phyloP scores from a whole-genome alignment of 1,139 yeast species.

The Pichia sp. region DNA sequence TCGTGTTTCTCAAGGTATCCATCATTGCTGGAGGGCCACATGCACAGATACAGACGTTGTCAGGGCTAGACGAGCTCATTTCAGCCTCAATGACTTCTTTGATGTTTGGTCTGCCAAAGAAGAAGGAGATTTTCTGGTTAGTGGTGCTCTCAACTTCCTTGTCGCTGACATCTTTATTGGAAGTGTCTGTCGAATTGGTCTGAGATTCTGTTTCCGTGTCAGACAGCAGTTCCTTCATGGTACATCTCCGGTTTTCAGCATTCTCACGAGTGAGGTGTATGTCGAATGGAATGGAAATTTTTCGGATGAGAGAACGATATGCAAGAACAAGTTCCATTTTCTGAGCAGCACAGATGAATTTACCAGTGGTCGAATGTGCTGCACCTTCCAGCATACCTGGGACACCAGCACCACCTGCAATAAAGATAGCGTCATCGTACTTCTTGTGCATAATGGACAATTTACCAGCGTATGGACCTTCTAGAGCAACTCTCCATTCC shows the following conservation, averaged over 20 bases:
- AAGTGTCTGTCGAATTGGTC: slow-evolving; percentile 6
- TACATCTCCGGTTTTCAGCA: neutral
- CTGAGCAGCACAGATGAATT: slow-evolving; percentile 18
- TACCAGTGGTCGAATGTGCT: slow-evolving; percentile 23
- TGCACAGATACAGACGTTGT: slow-evolving; percentile 38
- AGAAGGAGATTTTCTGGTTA: slow-evolving; percentile 20
- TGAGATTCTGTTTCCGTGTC: slow-evolving; percentile 3
- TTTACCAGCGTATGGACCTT: slow-evolving; percentile 59
- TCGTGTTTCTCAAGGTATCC: slow-evolving; percentile 33
- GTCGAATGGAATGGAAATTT: slow-evolving; percentile 11
- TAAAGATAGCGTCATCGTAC: slow-evolving; percentile 50
- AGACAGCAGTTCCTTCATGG: neutral
- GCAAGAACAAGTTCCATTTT: slow-evolving; percentile 7
- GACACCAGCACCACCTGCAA: slow-evolving; percentile 62
- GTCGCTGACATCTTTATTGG: slow-evolving; percentile 3
- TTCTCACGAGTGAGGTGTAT: slow-evolving; percentile 18
- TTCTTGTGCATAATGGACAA: slow-evolving; percentile 30
- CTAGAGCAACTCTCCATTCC: slow-evolving; percentile 39
- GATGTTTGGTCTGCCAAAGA: slow-evolving; percentile 30
- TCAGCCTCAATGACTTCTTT: neutral
- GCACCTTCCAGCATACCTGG: slow-evolving; percentile 50
- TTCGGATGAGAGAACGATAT: slow-evolving; percentile 8
- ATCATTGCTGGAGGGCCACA: slow-evolving; percentile 46
- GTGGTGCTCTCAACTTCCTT: slow-evolving; percentile 1
- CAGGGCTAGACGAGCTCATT: slow-evolving; percentile 32